Evolutionary conservation across 306 rosid genomes (phyloP), one percentile per base, ranked within the genome.

Genomic region (Acacia melanoxylon): DNA sequence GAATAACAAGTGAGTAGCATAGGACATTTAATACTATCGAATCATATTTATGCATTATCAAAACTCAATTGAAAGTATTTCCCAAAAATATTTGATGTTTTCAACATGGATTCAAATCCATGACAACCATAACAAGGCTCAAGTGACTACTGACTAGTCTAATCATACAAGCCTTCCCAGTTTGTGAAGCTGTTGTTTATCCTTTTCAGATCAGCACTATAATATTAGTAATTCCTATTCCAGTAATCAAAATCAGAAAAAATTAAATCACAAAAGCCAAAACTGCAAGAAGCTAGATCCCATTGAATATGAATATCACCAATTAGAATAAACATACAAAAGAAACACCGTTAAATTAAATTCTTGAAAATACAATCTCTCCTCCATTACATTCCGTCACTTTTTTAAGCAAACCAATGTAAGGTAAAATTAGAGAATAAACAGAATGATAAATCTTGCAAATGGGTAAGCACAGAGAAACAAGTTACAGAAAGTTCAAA

Each of bases 361-460:
- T 59, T 75, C 62, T 59, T 56, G 37, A 33, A 27, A 16, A 62
- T 9, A 20, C 41, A 58, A 46, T 40, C 48, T 59, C 41, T 66
- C 48, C n/a, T 65, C n/a, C 27, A 74, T 61, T 80, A 71, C 79
- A 76, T 29, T 27, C 74, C 40, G 31, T 74, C 68, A 63, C 8
- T 59, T 77, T 56, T 15, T 56, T 19, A n/a, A 61, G 56, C 75
- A 69, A 52, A 82, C 54, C 65, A 75, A 81, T 74, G 45, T 22
- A 44, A 69, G 37, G 66, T 74, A 75, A 19, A 83, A 27, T 27
- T 31, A 82, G 29, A 17, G 46, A 76, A 83, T 6, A 61, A 52
- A 52, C 54, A 52, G 62, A 45, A 79, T 6, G 63, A 13, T 27
- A 14, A 37, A 80, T 52, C 82, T 76, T 35, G 20, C 54, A 58